Conservation (phyloP, 805 yeast species). For the Candida tallmaniae region DNA sequence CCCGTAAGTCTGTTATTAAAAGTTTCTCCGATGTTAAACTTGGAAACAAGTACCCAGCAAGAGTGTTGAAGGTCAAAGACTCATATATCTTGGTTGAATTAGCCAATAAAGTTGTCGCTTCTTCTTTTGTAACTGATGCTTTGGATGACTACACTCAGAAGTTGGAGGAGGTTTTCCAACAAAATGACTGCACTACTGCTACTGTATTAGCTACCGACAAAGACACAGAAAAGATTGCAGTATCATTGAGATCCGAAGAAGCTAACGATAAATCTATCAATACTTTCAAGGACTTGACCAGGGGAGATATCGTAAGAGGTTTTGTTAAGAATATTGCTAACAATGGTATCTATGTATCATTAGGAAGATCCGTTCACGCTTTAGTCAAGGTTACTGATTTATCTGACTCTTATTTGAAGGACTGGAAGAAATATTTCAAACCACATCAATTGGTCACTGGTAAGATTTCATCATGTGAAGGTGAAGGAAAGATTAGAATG, state of each 20-base stretch:
- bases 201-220: conserved; percentile 46
- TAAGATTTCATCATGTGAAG: conserved; percentile 59
- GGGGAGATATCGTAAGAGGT: conserved; percentile 79
- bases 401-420: conserved; percentile 75
- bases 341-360: conserved; percentile 71
- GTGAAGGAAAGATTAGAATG: conserved; percentile 62
- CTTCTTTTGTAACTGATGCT: conserved; percentile 74
- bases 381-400: conserved; percentile 77
- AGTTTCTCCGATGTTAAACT: conserved; percentile 47
- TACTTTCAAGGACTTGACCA: conserved; percentile 48
- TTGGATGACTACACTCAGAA: conserved; percentile 58
- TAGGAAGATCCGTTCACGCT: conserved; percentile 69
- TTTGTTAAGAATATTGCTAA: conserved; percentile 70
- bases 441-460: conserved; percentile 72
- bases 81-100: conserved; percentile 64
- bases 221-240: conserved; percentile 50
- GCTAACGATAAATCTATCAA: conserved; percentile 49
- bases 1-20: conserved; percentile 41
- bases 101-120: conserved; percentile 57
- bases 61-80: conserved; percentile 54
- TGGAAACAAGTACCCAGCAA: conserved; percentile 57
- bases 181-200: conserved; percentile 55
- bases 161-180: conserved; percentile 44
- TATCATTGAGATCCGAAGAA: conserved; percentile 53
- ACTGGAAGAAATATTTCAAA: conserved; percentile 79